These are phyloP conservation scores for Cynanchum wilfordii DNA, from an alignment of 257 asterid genomes.

Conservation along the genomic window DNA sequence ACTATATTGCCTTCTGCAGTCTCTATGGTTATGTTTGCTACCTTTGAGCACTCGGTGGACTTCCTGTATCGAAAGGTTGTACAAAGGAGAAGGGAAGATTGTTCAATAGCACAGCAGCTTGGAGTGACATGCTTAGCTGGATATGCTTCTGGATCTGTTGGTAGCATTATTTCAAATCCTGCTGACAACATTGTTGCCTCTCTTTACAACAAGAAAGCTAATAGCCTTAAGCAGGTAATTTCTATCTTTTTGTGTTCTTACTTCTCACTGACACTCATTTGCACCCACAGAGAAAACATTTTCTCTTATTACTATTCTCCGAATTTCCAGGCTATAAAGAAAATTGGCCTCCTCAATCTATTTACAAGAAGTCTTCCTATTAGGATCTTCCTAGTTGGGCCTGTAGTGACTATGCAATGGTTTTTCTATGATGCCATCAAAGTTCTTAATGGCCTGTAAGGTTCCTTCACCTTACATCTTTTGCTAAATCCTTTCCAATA, in stretches of 20 bases:
- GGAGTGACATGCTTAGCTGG: conserved; percentile 47
- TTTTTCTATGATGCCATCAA: conserved; percentile 38
- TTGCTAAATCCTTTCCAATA: background rate
- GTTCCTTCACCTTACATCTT: background rate
- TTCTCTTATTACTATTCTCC: background rate
- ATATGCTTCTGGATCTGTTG: conserved; percentile 47
- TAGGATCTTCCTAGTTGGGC: conserved; percentile 43
- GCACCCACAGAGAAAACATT: background rate
- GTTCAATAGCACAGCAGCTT: conserved; percentile 41
- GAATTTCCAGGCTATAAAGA: conserved; percentile 34
- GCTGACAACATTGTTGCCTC: conserved; percentile 41
- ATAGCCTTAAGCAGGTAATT: conserved; percentile 30
- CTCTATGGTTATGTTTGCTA: conserved; percentile 45
- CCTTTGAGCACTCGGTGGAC: conserved; percentile 42
- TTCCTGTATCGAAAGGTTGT: conserved; percentile 30
- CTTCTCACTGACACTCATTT: background rate
- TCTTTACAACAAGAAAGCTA: conserved; percentile 29
- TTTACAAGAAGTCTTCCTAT: conserved; percentile 45
- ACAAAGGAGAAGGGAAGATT: conserved; percentile 34
- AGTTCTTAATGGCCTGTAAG: conserved; percentile 45
- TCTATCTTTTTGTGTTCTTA: background rate
- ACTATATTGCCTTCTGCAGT: conserved; percentile 23
- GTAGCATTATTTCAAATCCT: conserved; percentile 38
- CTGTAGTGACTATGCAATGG: conserved; percentile 46
- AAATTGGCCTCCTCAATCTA: conserved; percentile 33